Percentiles rank a stretch among this genome's conserved stretches.
phyloP scores from a whole-genome alignment of 2,329 filamentous ascomycete species.

The Beauveria brongniartii region DNA sequence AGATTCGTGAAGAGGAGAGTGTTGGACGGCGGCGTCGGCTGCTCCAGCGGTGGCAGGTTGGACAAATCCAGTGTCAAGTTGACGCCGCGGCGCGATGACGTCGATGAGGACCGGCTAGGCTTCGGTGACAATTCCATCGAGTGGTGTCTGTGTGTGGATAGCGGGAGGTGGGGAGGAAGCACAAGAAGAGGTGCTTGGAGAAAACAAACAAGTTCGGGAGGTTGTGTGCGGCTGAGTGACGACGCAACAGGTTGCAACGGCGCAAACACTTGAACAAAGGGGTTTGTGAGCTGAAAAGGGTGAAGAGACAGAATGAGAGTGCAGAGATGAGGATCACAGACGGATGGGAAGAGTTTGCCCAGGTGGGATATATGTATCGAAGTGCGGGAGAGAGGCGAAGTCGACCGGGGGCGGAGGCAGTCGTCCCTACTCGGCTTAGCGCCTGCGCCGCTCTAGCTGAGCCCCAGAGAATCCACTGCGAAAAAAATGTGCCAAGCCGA shows the following conservation, averaged over 20 bases:
- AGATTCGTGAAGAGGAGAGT: conserved; percentile 81
- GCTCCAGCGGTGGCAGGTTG: conserved; percentile 57
- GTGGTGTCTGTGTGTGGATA: not conserved
- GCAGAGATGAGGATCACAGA: not conserved
- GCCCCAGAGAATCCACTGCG: not conserved
- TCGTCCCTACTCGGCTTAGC: not conserved
- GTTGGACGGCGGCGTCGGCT: conserved; percentile 71
- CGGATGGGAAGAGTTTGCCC: not conserved
- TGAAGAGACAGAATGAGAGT: not conserved
- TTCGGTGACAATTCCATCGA: conserved; percentile 29
- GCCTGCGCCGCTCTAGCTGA: conserved; percentile 8
- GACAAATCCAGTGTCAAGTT: conserved; percentile 67
- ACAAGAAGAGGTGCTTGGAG: not conserved
- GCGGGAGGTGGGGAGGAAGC: not conserved
- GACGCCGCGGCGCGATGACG: conserved; percentile 33
- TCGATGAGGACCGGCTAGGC: conserved; percentile 37
- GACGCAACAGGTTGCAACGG: not conserved
- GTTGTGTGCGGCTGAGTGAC: not conserved
- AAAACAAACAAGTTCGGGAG: no score
- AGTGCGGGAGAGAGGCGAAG: conserved; percentile 6
- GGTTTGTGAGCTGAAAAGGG: not conserved
- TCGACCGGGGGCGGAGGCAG: not conserved
- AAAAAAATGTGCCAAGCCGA: not conserved
- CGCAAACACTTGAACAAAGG: not conserved
- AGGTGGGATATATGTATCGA: conserved; percentile 8